Evolutionary conservation across 352 stramenopile species (phyloP), one percentile per base, ranked within the genome.

Genomic region (Globisporangium abappressorium): DNA sequence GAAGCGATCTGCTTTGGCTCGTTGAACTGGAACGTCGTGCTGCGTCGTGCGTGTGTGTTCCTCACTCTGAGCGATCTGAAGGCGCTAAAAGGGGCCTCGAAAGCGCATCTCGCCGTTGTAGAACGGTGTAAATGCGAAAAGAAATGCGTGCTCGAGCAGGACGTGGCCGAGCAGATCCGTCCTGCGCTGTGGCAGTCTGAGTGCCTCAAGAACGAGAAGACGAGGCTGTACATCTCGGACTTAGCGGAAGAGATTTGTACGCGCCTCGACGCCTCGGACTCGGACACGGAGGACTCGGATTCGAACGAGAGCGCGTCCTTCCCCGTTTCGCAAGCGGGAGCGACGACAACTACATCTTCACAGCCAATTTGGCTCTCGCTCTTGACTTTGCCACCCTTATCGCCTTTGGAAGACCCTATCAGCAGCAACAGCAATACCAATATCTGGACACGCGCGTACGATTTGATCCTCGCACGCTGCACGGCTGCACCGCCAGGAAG

Each of bases 201-300:
- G 65, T 88, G 76, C 12, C 70, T 91, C n/a, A 69, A 77, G 14
- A 66, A 90, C 66, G 75, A 69, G 5, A 78, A 75, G 65, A 90
- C 79, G 4, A 66, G 66, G 38, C 24, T 68, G 33, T 91, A 89
- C 51, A 56, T 91, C 5, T 51, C 65, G 2, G 83, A 93, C 55
- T 68, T 93, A 9, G 85, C 75, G 20, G 79, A 89, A 30, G 83
- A 71, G 11, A 73, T 93, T 26, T 69, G 75, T 20, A 64, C 72
- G 11, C 71, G 69, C 0, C 63, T 87, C 5, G 81, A 90, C 41
- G 70, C 76, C 28, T 78, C 66, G 1, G 74, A 85, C 43, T 68
- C 58, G n/a, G 76, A 78, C 30, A 64, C 68, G 12, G 49, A 68
- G 14, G 56, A 66, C 12, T 41, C 57, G 7, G 55, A 59, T 24